Evolutionary conservation across 495 filamentous ascomycete species (phyloP).

Genomic region (Penicillium daleae): DNA sequence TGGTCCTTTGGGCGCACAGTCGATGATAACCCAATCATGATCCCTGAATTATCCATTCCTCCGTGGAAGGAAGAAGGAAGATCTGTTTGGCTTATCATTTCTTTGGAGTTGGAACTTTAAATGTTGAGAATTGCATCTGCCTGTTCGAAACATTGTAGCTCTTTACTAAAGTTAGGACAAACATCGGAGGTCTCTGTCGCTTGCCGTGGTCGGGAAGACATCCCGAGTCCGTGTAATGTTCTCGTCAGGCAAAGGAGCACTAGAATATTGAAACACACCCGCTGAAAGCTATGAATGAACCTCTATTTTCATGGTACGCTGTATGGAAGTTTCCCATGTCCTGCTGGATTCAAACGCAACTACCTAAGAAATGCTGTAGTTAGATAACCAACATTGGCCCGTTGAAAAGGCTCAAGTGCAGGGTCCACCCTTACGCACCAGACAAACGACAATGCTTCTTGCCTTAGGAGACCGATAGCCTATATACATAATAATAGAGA

Average conservation of each 20-base stretch:
- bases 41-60: not conserved
- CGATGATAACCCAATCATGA: not conserved
- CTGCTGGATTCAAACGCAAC: constrained; percentile 9
- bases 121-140: no score
- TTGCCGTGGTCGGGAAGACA: constrained; percentile 5
- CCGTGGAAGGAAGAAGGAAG: not conserved
- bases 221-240: not conserved
- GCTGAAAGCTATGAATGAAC: not conserved
- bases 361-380: not conserved
- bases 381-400: not conserved
- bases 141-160: no score
- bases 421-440: not conserved
- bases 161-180: not conserved
- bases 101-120: no score
- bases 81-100: not conserved
- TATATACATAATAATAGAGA: not conserved
- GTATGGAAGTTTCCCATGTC: constrained; percentile 1
- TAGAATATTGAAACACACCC: not conserved
- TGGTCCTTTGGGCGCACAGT: not conserved
- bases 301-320: not conserved
- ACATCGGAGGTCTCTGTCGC: not conserved
- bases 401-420: not conserved
- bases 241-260: not conserved
- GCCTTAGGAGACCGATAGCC: not conserved
- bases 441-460: not conserved